Percentiles rank a stretch among this genome's conserved stretches.
phyloP scores from a whole-genome alignment of 164 flowering plant genomes.

The Magnolia officinalis region DNA sequence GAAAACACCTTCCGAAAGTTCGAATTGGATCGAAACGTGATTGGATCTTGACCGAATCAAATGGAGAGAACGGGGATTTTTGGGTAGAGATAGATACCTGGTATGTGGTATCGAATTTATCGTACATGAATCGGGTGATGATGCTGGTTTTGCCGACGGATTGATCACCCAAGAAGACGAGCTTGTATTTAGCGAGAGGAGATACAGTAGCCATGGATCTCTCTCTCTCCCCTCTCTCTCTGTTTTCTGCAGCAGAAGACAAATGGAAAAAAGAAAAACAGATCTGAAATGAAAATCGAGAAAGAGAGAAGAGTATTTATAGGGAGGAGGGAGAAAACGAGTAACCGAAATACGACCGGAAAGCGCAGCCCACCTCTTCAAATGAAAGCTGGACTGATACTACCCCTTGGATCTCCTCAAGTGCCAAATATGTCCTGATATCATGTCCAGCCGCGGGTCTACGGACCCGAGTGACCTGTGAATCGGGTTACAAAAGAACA shows the following conservation, averaged over 20 bases:
- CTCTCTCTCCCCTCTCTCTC: background rate
- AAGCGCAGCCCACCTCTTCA: background rate
- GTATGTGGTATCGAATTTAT: conserved; percentile 75
- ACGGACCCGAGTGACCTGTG: too few species aligned
- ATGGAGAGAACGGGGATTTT: background rate
- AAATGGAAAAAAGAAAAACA: background rate
- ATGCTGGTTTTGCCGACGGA: conserved; percentile 85
- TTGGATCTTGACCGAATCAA: background rate
- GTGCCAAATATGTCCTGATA: background rate
- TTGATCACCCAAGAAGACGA: conserved; percentile 78
- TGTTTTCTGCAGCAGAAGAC: background rate
- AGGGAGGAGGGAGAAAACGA: background rate
- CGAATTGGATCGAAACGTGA: background rate
- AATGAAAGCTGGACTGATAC: background rate
- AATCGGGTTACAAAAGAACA: too few species aligned
- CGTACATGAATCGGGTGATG: conserved; percentile 87
- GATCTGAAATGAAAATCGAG: background rate
- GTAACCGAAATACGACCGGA: background rate
- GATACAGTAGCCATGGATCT: conserved; percentile 61
- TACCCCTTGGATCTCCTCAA: background rate
- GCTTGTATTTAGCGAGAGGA: conserved; percentile 73
- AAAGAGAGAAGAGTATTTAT: background rate
- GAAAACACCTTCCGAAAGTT: background rate
- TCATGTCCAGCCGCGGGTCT: background rate
- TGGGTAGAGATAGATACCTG: conserved; percentile 38